Conservation (phyloP, 805 yeast genomes). For the Lachancea meyersii region DNA sequence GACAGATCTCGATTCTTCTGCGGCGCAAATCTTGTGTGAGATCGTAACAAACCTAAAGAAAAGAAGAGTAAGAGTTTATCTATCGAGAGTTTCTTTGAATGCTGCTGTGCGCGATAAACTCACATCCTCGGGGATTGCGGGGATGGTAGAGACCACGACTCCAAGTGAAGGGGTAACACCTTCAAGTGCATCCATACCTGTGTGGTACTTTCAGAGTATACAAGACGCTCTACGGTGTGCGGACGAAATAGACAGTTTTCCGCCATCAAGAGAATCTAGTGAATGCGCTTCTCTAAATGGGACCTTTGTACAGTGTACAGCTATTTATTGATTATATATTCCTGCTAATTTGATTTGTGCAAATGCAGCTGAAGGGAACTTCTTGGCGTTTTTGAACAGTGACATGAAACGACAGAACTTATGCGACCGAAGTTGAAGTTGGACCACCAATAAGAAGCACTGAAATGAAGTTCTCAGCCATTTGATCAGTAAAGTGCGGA, state of each 20-base stretch:
- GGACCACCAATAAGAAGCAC: too few relatives aligned
- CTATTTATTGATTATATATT: conserved; percentile 4
- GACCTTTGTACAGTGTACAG: conserved; percentile 3
- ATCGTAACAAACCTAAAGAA: conserved; percentile 51
- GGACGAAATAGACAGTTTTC: conserved; percentile 1
- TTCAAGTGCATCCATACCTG: not conserved
- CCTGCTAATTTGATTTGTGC: not conserved
- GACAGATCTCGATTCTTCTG: conserved; percentile 74
- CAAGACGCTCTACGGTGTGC: conserved; percentile 14
- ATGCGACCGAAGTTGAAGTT: too few relatives aligned
- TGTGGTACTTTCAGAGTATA: conserved; percentile 14
- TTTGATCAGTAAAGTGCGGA: too few relatives aligned
- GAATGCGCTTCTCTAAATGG: conserved; percentile 5
- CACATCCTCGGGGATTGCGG: conserved; percentile 48
- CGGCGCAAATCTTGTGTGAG: conserved; percentile 63
- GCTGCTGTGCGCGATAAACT: conserved; percentile 45
- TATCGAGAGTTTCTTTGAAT: conserved; percentile 53
- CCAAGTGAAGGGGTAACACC: not conserved
- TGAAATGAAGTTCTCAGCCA: too few relatives aligned
- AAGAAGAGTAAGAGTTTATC: conserved; percentile 50
- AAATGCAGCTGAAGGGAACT: too few relatives aligned
- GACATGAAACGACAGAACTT: too few relatives aligned
- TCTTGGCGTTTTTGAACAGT: too few relatives aligned
- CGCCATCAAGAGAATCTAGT: not conserved
- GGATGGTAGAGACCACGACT: conserved; percentile 28